These are phyloP conservation scores for Pyricularia pennisetigena DNA, from an alignment of 2,329 filamentous ascomycete species.

Conservation along the genomic window DNA sequence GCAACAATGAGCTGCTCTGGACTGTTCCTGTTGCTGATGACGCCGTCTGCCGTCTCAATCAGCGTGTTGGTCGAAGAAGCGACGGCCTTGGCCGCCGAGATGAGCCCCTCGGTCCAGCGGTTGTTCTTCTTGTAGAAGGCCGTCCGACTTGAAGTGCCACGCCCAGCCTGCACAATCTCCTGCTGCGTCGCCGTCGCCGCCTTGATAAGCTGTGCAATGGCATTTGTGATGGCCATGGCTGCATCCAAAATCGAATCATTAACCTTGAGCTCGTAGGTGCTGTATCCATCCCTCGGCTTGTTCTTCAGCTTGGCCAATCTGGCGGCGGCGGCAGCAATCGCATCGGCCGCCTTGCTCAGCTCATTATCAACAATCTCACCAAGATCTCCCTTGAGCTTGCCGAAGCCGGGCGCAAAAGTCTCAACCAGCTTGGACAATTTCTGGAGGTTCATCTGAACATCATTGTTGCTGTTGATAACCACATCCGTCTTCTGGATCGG, in stretches of 20 bases:
- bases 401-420: conserved; percentile 78
- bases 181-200: conserved; percentile 87
- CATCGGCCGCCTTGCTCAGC: conserved; percentile 85
- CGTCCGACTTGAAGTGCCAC: conserved; percentile 75
- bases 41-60: conserved; percentile 95
- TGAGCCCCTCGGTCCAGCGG: conserved; percentile 95
- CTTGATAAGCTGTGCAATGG: conserved; percentile 89
- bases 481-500: conserved; percentile 90
- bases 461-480: conserved; percentile 94
- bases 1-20: conserved; percentile 97
- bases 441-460: conserved; percentile 90
- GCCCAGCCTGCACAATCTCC: conserved; percentile 91
- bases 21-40: conserved; percentile 82
- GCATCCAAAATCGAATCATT: conserved; percentile 93
- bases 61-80: conserved; percentile 88
- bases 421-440: conserved; percentile 90
- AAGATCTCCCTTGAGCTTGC: conserved; percentile 83
- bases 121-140: conserved; percentile 99
- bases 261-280: conserved; percentile 91
- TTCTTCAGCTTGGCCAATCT: conserved; percentile 87
- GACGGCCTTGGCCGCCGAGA: conserved; percentile 94
- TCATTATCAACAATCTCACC: conserved; percentile 90
- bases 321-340: conserved; percentile 85
- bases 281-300: conserved; percentile 92
- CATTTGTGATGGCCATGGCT: conserved; percentile 84